phyloP scores from a whole-genome alignment of 495 filamentous ascomycete genomes.

The Penicillium coffeae region DNA sequence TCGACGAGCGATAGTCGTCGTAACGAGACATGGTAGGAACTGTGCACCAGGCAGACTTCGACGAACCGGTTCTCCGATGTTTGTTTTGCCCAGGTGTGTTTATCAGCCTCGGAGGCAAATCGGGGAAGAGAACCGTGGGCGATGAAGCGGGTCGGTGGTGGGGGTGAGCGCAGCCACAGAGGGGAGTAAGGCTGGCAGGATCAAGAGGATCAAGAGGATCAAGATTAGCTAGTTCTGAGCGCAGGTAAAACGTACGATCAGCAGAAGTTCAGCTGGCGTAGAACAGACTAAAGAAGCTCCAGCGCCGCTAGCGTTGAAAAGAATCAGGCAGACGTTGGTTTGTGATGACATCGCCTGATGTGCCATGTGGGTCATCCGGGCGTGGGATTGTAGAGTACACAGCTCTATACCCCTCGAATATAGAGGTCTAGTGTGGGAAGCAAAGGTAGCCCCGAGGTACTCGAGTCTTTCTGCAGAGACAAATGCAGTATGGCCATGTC shows the following conservation, averaged over 20 bases:
- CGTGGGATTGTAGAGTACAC: not conserved
- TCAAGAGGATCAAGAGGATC: too few species aligned
- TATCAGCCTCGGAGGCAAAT: not conserved
- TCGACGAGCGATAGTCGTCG: constrained; percentile 43
- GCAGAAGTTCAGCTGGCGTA: not conserved
- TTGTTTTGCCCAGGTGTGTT: constrained; percentile 2
- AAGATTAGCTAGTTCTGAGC: too few species aligned
- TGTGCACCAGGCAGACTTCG: constrained; percentile 5
- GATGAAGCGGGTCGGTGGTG: not conserved
- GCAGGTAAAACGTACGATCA: too few species aligned
- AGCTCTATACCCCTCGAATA: not conserved
- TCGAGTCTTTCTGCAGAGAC: not conserved
- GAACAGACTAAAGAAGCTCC: not conserved
- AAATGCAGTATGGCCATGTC: too few species aligned
- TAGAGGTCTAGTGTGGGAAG: not conserved
- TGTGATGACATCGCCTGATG: not conserved
- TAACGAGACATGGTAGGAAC: constrained; percentile 42
- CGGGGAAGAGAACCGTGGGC: not conserved
- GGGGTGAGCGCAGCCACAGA: not conserved
- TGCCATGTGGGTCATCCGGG: not conserved
- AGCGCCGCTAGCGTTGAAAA: too few species aligned
- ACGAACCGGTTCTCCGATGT: not conserved
- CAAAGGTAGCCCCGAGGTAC: not conserved
- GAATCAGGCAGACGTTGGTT: not conserved
- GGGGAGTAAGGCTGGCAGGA: not conserved